Evolutionary conservation across 495 filamentous ascomycete species (phyloP), one percentile per base, ranked within the genome.

Genomic region (Elasticomyces elasticus): DNA sequence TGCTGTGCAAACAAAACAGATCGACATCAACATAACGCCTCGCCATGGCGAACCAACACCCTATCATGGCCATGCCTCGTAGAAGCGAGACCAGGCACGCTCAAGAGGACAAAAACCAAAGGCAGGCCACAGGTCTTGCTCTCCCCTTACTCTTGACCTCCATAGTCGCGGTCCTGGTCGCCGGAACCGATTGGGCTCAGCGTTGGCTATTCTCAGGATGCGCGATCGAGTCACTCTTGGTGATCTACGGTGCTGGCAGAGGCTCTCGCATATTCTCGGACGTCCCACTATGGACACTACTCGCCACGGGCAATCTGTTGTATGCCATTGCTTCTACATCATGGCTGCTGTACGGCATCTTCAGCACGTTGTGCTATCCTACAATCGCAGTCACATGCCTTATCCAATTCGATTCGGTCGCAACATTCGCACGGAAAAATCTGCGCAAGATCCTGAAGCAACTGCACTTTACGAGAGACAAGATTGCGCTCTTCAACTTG

Each of bases 381-480:
- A 12, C 52, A 13, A 59, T 68, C 30, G 48, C 62, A 15, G 23
- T 72, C 10, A 61, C 64, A 1, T 67, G 63, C 31, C 49, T 69
- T 15, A 64, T 64, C 48, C 66, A 70, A 52, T 70, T 70, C 58
- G 52, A 59, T 9, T 11, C 28, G 27, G 61, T 62, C 1, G 63
- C 59, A 1, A 43, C 55, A 12, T 30, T 60, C 20, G 64, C 58
- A 6, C 49, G 67, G 49, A 56, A 55, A 17, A 46, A 17, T 35
- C 49, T 65, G 30, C 43, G 69, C 19, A 51, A 25, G n/a, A 5
- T 66, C 1, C 46, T 70, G 6, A 56, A 48, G 38, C 43, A 65
- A 49, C 41, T 72, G 30, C 68, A 72, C 38, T 70, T 72, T 49
- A 68, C 69, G 45, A 62, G 63, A 26, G 68, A 72, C 49, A 70